A percentile compares a stretch with the other conserved stretches of the same genome.
Conservation (phyloP, 2,329 filamentous ascomycete species). For the Parastagonospora nodorum region DNA sequence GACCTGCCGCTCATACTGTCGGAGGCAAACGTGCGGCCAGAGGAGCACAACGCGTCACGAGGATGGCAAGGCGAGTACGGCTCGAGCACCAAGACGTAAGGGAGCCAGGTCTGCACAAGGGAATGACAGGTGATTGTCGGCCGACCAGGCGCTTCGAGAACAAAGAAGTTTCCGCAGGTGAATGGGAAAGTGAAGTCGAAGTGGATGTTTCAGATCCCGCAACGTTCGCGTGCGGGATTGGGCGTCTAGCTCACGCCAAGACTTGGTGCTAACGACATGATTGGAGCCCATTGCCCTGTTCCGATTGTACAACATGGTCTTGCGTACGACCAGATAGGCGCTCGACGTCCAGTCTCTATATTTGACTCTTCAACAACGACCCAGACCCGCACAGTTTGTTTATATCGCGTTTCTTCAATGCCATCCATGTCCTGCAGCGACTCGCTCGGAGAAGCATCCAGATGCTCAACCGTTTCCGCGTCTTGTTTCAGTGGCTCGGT, state of each 20-base stretch:
- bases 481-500: neutral
- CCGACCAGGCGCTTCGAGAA: conserved; percentile 36
- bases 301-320: conserved; percentile 3
- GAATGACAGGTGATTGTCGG: conserved; percentile 40
- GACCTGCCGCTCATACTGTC: conserved; percentile 26
- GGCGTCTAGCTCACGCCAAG: conserved; percentile 14
- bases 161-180: conserved; percentile 15
- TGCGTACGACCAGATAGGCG: conserved; percentile 29
- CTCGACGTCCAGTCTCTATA: conserved; percentile 26
- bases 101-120: conserved; percentile 23
- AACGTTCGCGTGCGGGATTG: conserved; percentile 23
- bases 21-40: conserved; percentile 16
- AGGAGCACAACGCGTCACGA: conserved; percentile 23
- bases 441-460: neutral
- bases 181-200: conserved; percentile 24
- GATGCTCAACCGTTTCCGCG: neutral
- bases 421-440: too few relatives aligned
- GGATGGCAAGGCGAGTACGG: conserved; percentile 15
- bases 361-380: conserved; percentile 18
- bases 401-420: neutral
- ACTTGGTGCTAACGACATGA: conserved; percentile 19
- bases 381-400: conserved; percentile 6
- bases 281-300: conserved; percentile 30
- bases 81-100: conserved; percentile 24
- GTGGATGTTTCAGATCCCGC: conserved; percentile 28